phyloP scores from a whole-genome alignment of 192 early-diverging fungal genomes.

The Backusella mclennaniae region DNA sequence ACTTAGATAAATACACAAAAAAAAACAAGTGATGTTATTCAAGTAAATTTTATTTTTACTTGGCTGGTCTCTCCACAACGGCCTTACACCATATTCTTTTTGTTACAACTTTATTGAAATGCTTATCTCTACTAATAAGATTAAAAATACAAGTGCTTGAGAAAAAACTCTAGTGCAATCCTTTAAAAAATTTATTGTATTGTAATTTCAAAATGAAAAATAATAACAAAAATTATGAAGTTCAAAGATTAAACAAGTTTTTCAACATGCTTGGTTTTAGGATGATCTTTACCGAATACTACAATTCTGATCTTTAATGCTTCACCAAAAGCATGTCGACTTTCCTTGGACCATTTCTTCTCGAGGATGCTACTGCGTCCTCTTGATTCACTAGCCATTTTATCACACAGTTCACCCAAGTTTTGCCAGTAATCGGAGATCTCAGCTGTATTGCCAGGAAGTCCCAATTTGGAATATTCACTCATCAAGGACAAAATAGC shows the following conservation, averaged over 20 bases:
- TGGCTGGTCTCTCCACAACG: too few species aligned
- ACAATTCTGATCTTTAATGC: slow-evolving; percentile 27
- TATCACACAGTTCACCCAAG: slow-evolving; percentile 56
- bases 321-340: slow-evolving; percentile 29
- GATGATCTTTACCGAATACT: slow-evolving; percentile 42
- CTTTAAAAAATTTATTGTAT: not conserved
- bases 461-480: slow-evolving; percentile 29
- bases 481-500: slow-evolving; percentile 46
- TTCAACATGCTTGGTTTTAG: slow-evolving; percentile 30
- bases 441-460: slow-evolving; percentile 55
- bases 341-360: slow-evolving; percentile 39
- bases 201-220: not conserved
- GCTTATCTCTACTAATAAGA: too few species aligned
- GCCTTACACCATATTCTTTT: too few species aligned
- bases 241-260: not conserved
- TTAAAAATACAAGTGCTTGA: too few species aligned
- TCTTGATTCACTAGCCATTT: slow-evolving; percentile 44
- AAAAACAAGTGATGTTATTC: not conserved
- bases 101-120: too few species aligned
- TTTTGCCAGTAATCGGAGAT: slow-evolving; percentile 56
- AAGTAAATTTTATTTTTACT: not conserved
- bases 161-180: not conserved
- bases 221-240: not conserved
- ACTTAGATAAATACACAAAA: not conserved
- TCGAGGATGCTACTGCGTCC: not conserved